These are phyloP conservation scores for Byssothecium circinans DNA, from an alignment of 2,329 filamentous ascomycete genomes.

Conservation along the genomic window DNA sequence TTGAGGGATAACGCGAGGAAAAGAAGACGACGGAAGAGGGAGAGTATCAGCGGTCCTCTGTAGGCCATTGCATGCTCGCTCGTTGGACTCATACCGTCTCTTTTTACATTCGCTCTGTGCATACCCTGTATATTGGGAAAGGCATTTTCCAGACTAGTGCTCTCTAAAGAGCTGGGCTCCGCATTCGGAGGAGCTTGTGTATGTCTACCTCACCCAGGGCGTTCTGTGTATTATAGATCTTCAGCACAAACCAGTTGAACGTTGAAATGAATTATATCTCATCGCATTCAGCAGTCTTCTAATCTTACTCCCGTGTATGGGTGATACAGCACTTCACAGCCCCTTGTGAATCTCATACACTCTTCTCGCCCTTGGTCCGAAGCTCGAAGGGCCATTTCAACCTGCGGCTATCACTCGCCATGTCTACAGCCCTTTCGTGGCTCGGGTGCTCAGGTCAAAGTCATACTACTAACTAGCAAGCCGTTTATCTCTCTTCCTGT, in stretches of 20 bases:
- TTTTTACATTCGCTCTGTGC: neutral
- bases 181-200: neutral
- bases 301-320: too few species aligned
- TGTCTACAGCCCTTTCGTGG: too few species aligned
- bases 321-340: too few species aligned
- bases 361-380: too few species aligned
- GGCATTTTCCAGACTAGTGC: neutral
- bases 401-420: too few species aligned
- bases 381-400: too few species aligned
- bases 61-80: neutral
- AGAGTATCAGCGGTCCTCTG: slow-evolving; percentile 36
- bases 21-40: slow-evolving; percentile 62
- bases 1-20: slow-evolving; percentile 62
- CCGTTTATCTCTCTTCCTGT: too few species aligned
- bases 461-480: too few species aligned
- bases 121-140: neutral
- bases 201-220: neutral
- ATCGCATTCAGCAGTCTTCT: too few species aligned
- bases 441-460: too few species aligned
- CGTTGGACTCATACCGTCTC: neutral
- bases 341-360: too few species aligned
- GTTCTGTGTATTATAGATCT: neutral
- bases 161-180: neutral
- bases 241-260: neutral
- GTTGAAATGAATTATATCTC: too few species aligned